phyloP scores from a whole-genome alignment of 805 yeast genomes.

The Saccharomycopsis capsularis region DNA sequence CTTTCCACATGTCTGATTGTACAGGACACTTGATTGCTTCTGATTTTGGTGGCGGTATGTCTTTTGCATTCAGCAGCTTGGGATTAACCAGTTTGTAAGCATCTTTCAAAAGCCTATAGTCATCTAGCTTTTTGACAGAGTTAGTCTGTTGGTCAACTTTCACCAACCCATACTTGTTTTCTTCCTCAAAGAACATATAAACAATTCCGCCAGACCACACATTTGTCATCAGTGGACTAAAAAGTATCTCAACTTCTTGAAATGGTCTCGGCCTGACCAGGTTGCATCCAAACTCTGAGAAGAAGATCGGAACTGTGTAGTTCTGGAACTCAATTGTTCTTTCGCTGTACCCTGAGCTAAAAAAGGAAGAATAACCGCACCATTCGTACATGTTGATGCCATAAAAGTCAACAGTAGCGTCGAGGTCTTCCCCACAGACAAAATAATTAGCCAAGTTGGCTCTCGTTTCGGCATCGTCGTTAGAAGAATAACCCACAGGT shows the following conservation, averaged over 20 bases:
- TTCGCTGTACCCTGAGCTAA: slow-evolving; percentile 57
- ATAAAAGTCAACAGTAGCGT: slow-evolving; percentile 70
- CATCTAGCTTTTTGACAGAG: slow-evolving; percentile 52
- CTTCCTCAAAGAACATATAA: slow-evolving; percentile 85
- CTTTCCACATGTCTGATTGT: slow-evolving; percentile 53
- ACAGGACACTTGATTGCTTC: slow-evolving; percentile 37
- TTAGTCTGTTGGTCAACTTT: slow-evolving; percentile 36
- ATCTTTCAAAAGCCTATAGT: slow-evolving; percentile 49
- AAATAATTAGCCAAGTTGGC: slow-evolving; percentile 66
- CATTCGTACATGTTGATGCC: slow-evolving; percentile 86
- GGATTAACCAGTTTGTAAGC: slow-evolving; percentile 51
- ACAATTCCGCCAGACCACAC: slow-evolving; percentile 95
- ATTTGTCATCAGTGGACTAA: slow-evolving; percentile 65
- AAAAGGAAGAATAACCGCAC: slow-evolving; percentile 65
- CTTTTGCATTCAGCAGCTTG: slow-evolving; percentile 29
- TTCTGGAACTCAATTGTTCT: slow-evolving; percentile 68
- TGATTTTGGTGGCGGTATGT: neutral
- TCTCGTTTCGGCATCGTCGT: slow-evolving; percentile 65
- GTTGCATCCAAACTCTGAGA: slow-evolving; percentile 89
- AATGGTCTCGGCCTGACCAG: slow-evolving; percentile 65
- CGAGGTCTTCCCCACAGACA: slow-evolving; percentile 62
- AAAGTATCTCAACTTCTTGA: slow-evolving; percentile 65
- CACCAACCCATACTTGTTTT: slow-evolving; percentile 75
- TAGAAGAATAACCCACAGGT: slow-evolving; percentile 80
- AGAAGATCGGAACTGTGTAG: slow-evolving; percentile 73